phyloP scores from a whole-genome alignment of 495 filamentous ascomycete species.

The Lepidopterella palustris region DNA sequence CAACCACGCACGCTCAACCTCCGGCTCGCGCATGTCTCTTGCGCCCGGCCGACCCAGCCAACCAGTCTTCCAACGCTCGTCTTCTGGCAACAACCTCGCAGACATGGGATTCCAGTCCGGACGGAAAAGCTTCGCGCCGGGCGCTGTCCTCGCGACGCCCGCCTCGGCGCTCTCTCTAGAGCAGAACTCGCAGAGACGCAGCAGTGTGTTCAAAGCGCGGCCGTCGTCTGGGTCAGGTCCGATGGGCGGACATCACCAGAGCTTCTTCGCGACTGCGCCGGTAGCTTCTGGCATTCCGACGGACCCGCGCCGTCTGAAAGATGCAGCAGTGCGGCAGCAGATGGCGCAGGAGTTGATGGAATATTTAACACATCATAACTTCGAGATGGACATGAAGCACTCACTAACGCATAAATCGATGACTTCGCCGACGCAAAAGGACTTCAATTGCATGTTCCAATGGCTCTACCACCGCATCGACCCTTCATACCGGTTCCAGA shows the following conservation, averaged over 20 bases:
- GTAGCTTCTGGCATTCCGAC: constrained; percentile 68
- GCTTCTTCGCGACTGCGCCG: constrained; percentile 84
- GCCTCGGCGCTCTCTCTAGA: constrained; percentile 35
- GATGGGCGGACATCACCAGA: constrained; percentile 58
- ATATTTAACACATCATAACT: constrained; percentile 82
- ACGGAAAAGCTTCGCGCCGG: constrained; percentile 66
- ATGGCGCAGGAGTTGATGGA: constrained; percentile 88
- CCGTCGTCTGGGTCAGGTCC: constrained; percentile 54
- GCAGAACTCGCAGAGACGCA: constrained; percentile 62
- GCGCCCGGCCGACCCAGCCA: constrained; percentile 73
- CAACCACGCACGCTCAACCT: constrained; percentile 68
- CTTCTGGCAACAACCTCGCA: constrained; percentile 66
- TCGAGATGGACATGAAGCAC: constrained; percentile 96
- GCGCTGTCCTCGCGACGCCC: constrained; percentile 43
- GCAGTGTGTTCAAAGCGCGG: constrained; percentile 71
- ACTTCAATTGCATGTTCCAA: constrained; percentile 94
- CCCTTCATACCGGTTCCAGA: constrained; percentile 82
- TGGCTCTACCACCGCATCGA: constrained; percentile 96
- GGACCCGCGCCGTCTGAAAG: constrained; percentile 84
- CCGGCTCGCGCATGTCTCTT: constrained; percentile 79
- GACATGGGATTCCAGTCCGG: constrained; percentile 73
- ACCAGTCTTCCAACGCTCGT: constrained; percentile 75
- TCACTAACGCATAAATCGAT: constrained; percentile 78
- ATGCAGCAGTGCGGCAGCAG: constrained; percentile 64
- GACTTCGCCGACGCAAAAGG: constrained; percentile 92